Evolutionary conservation across 805 yeast genomes (phyloP).

Genomic region (Ogataea methanolica): DNA sequence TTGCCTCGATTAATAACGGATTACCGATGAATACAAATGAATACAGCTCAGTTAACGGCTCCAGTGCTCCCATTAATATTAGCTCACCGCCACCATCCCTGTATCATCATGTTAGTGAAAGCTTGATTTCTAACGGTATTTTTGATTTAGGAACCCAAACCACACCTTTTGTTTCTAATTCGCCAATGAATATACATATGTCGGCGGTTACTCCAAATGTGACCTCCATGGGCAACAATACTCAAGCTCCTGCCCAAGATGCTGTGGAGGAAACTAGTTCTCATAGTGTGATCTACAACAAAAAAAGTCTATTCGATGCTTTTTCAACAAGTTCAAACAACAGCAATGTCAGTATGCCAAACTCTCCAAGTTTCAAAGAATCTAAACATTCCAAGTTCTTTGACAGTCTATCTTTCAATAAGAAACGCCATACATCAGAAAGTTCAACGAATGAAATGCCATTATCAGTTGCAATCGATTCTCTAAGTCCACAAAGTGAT

Average conservation of each 20-base stretch:
- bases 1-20: not conserved
- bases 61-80: constrained; percentile 1
- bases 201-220: constrained; percentile 1
- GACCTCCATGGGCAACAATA: not conserved
- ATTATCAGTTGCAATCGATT: constrained; percentile 5
- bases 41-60: not conserved
- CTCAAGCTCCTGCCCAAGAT: constrained; percentile 2
- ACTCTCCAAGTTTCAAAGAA: constrained; percentile 18
- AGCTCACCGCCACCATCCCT: constrained; percentile 5
- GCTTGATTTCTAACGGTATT: constrained; percentile 4
- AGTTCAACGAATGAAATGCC: constrained; percentile 7
- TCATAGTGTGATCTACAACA: constrained; percentile 7
- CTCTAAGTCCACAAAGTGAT: constrained; percentile 5
- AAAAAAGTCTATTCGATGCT: constrained; percentile 15
- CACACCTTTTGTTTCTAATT: constrained; percentile 13
- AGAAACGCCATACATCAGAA: constrained; percentile 10
- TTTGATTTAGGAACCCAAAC: constrained; percentile 13
- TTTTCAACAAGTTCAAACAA: constrained; percentile 14
- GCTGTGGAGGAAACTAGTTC: constrained; percentile 9
- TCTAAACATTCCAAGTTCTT: constrained; percentile 17
- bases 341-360: constrained; percentile 14
- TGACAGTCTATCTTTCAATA: constrained; percentile 9
- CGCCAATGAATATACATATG: constrained; percentile 10
- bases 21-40: not conserved
- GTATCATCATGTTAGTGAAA: constrained; percentile 3